These are phyloP conservation scores for Typha latifolia DNA, from an alignment of 176 grass and related monocot species.

Conservation along the genomic window DNA sequence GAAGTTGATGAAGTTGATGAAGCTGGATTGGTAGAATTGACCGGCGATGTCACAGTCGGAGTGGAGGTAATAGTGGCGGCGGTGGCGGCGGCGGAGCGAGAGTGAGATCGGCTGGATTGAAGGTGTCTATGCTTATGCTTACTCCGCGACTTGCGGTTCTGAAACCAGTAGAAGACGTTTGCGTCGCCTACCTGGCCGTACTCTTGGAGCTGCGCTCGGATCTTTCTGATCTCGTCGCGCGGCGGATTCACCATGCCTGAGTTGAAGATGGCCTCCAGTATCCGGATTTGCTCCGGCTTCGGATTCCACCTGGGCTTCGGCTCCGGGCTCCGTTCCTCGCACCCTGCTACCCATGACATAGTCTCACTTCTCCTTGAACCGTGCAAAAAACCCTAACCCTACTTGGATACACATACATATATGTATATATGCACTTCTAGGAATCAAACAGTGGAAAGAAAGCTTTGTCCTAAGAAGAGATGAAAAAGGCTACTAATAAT, in stretches of 20 bases:
- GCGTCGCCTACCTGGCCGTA: slow-evolving; percentile 84
- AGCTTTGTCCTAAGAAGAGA: too few species aligned
- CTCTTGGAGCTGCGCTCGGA: slow-evolving; percentile 77
- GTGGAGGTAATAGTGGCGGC: too few species aligned
- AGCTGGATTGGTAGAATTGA: slow-evolving; percentile 7
- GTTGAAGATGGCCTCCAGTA: slow-evolving; percentile 95
- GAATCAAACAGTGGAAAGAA: too few species aligned
- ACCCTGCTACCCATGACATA: slow-evolving; percentile 14
- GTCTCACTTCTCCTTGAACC: slow-evolving; percentile 30
- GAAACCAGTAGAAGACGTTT: slow-evolving; percentile 99
- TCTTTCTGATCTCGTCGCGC: slow-evolving; percentile 88
- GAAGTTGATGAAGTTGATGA: slow-evolving; percentile 9
- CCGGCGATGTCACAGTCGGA: too few species aligned
- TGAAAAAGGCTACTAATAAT: too few species aligned
- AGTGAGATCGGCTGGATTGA: slow-evolving; percentile 7
- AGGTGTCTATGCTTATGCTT: slow-evolving; percentile 57
- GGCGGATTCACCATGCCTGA: slow-evolving; percentile 88
- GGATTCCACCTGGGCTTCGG: slow-evolving; percentile 98
- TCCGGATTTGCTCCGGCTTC: slow-evolving; percentile 84
- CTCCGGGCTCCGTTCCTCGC: slow-evolving; percentile 63
- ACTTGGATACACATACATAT: too few species aligned
- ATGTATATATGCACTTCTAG: too few species aligned
- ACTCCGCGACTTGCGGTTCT: slow-evolving; percentile 91
- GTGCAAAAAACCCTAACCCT: slow-evolving; percentile 2
- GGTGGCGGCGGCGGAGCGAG: too few species aligned